phyloP scores from a whole-genome alignment of 2,329 filamentous ascomycete species.

The Grosmannia serpens region DNA sequence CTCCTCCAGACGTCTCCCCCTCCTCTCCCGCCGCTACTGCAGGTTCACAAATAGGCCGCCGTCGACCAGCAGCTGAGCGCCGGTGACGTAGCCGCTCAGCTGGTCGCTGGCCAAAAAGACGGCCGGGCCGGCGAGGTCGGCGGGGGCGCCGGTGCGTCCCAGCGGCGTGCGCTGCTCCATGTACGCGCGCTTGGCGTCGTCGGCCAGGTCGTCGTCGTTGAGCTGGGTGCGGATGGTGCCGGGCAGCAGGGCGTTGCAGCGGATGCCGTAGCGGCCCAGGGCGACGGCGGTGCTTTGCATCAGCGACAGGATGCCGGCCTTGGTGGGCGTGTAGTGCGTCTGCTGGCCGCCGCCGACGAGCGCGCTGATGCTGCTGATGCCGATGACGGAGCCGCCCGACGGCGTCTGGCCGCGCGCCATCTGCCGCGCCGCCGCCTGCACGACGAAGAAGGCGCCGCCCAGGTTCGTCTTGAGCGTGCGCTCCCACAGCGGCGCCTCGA shows the following conservation, averaged over 20 bases:
- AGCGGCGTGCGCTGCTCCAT: slow-evolving; percentile 58
- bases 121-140: slow-evolving; percentile 58
- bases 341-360: slow-evolving; percentile 55
- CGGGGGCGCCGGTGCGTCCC: slow-evolving; percentile 46
- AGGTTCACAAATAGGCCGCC: slow-evolving; percentile 65
- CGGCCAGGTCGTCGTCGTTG: slow-evolving; percentile 54
- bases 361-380: slow-evolving; percentile 34
- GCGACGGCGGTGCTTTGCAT: slow-evolving; percentile 60
- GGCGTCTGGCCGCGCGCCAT: slow-evolving; percentile 56
- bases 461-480: slow-evolving; percentile 71
- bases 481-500: slow-evolving; percentile 58
- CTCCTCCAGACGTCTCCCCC: background rate
- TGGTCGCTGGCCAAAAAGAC: slow-evolving; percentile 58
- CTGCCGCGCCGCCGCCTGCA: slow-evolving; percentile 73
- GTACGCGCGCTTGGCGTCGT: slow-evolving; percentile 52
- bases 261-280: slow-evolving; percentile 51
- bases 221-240: slow-evolving; percentile 60
- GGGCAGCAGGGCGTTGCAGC: slow-evolving; percentile 59
- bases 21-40: slow-evolving; percentile 24
- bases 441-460: slow-evolving; percentile 76
- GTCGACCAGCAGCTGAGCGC: slow-evolving; percentile 60
- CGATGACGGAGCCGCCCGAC: slow-evolving; percentile 62
- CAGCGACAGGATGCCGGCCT: slow-evolving; percentile 55
- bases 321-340: slow-evolving; percentile 63
- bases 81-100: slow-evolving; percentile 55